These are phyloP conservation scores for Striga hermonthica DNA, from an alignment of 305 asterid genomes.

Conservation along the genomic window DNA sequence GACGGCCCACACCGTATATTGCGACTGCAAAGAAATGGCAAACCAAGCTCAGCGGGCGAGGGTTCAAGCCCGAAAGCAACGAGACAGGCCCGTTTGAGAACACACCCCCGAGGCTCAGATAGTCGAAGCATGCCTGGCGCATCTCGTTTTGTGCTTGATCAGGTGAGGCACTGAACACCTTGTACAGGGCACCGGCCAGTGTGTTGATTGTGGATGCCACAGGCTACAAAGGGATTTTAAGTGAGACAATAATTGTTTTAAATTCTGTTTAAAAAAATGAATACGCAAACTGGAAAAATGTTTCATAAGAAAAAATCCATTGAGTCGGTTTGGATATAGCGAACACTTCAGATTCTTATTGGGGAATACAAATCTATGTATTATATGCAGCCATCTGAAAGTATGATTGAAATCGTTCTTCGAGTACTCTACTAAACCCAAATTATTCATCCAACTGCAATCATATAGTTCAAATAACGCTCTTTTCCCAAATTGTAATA, in stretches of 20 bases:
- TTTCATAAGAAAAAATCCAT: neutral
- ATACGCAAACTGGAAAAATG: neutral
- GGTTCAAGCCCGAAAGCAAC: slow-evolving; percentile 81
- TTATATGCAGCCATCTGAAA: too few species aligned
- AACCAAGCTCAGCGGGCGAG: slow-evolving; percentile 74
- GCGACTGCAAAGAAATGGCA: slow-evolving; percentile 94
- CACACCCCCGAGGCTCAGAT: slow-evolving; percentile 84
- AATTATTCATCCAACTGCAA: too few species aligned
- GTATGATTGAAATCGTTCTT: too few species aligned
- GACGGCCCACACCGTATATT: slow-evolving; percentile 70
- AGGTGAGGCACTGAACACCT: slow-evolving; percentile 79
- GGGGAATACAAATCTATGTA: too few species aligned
- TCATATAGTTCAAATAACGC: too few species aligned
- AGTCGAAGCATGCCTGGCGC: slow-evolving; percentile 93
- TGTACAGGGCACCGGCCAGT: slow-evolving; percentile 81
- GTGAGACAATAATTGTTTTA: slow-evolving; percentile 8
- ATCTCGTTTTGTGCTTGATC: slow-evolving; percentile 83
- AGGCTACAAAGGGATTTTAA: slow-evolving; percentile 51
- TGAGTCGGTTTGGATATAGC: too few species aligned
- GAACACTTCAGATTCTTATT: too few species aligned
- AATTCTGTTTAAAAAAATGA: neutral
- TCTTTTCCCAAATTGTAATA: too few species aligned
- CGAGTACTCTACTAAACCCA: too few species aligned
- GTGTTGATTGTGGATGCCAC: slow-evolving; percentile 93
- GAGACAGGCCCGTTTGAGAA: slow-evolving; percentile 81